Base-by-base conservation (phyloP, 164 flowering plant species). In the Santalum album region DNA sequence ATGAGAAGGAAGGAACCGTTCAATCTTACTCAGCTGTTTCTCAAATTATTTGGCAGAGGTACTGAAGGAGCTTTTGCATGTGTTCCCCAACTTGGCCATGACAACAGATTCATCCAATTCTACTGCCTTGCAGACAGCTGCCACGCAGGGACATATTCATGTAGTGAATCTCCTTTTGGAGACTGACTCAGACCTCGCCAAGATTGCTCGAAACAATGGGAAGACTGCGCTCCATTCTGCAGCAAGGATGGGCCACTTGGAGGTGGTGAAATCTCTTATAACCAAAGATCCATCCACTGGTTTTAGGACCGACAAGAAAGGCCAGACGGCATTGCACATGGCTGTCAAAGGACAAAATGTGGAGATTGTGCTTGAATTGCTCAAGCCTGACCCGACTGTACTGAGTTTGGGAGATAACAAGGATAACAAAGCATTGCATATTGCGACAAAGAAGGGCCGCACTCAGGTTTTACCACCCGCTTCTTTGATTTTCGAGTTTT, bases 311-410 rank as follows among this genome's bases (percentile, higher is more conserved):
- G 99, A 92, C 61, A 75, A 72, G 40, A 87, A 92, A 67, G 99
- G 99, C 16, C 99, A 89, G 66, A 79, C 96, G 25, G 86, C 99
- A 21, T 49, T 87, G 60, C 97, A 92, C 70, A 92, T 92, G 97
- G 99, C 99, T 53, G 97, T 87, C 26, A 92, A 92, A 66, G 99
- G 97, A 29, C 80, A 78, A 58, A 87, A 78, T 64, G 78, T 74
- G 32, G 88, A 75, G 17, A 75, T 89, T 56, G 88, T 92, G 69
- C 58, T 64, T 10, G 97, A 83, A 68, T 66, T 92, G 73, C 59
- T 87, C 17, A 83, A 72, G 51, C 88, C 91, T 9, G 90, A 92
- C 34, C 78, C 84, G 1, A 58, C 81, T 0, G 81, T 87, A 42
- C 55, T 87, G 51, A 57, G 45, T 57, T 35, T 85, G 71, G 90